These are phyloP conservation scores for Plenodomus tracheiphilus DNA, from an alignment of 2,329 filamentous ascomycete species.

Conservation along the genomic window DNA sequence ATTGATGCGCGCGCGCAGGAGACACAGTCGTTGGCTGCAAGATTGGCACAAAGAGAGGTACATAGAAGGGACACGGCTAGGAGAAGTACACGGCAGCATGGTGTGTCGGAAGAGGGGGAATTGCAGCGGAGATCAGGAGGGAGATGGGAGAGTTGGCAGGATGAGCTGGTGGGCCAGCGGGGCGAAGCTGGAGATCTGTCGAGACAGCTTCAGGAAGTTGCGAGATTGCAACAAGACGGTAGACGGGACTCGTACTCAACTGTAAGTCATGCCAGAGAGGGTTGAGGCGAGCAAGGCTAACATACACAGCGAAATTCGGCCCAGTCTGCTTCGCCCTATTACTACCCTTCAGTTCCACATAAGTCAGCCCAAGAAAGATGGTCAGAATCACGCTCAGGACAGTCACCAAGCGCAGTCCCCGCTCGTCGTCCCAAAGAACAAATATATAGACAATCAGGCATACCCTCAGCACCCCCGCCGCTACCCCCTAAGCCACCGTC, in stretches of 20 bases:
- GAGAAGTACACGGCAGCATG: constrained; percentile 61
- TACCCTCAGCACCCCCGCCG: constrained; percentile 26
- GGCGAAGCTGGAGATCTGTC: constrained; percentile 54
- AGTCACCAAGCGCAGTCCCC: constrained; percentile 33
- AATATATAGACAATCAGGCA: constrained; percentile 29
- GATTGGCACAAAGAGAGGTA: constrained; percentile 42
- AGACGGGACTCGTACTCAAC: constrained; percentile 28
- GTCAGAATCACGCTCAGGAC: constrained; percentile 21
- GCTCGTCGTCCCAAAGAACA: constrained; percentile 44
- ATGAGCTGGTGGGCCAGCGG: constrained; percentile 35
- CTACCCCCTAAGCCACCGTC: constrained; percentile 35
- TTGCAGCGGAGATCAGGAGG: constrained; percentile 58
- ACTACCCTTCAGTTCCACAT: constrained; percentile 51
- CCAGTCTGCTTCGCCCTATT: constrained; percentile 40
- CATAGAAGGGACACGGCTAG: constrained; percentile 36
- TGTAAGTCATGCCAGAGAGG: constrained; percentile 11
- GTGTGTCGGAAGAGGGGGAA: constrained; percentile 61
- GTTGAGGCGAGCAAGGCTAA: constrained; percentile 11
- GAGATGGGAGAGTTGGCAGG: constrained; percentile 58
- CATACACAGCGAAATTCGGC: constrained; percentile 27
- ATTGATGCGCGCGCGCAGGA: constrained; percentile 35
- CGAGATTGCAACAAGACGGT: constrained; percentile 39
- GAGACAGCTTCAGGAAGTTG: constrained; percentile 56
- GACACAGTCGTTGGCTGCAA: constrained; percentile 37
- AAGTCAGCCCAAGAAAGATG: constrained; percentile 42